Percentiles rank a stretch among this genome's conserved stretches.
Evolutionary conservation across 495 filamentous ascomycete species (phyloP).

Genomic region (Neurospora intermedia): DNA sequence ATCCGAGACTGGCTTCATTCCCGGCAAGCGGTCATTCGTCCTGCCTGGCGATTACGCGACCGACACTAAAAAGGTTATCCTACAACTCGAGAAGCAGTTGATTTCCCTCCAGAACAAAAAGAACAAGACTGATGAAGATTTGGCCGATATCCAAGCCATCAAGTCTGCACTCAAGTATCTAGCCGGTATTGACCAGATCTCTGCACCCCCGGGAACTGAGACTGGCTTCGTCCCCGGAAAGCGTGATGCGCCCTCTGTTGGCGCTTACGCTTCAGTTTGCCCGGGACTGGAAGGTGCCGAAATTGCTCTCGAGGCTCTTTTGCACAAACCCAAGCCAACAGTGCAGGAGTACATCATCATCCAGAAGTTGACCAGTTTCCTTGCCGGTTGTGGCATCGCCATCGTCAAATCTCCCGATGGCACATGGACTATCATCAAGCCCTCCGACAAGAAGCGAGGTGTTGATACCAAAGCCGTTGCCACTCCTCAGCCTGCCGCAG

Average conservation of each 20-base stretch:
- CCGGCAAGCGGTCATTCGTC: conserved; percentile 13
- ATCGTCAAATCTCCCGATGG: conserved; percentile 27
- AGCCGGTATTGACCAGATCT: conserved; percentile 5
- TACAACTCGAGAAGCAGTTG: conserved; percentile 7
- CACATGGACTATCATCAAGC: conserved; percentile 26
- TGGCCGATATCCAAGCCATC: conserved; percentile 4
- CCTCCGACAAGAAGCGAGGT: conserved; percentile 14
- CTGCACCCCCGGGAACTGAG: conserved; percentile 5
- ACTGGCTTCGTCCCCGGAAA: conserved; percentile 5
- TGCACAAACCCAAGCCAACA: conserved; percentile 14
- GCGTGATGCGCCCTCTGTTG: conserved; percentile 1
- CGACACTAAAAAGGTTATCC: conserved; percentile 4
- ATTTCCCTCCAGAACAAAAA: conserved; percentile 10
- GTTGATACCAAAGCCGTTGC: neutral
- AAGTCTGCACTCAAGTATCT: neutral
- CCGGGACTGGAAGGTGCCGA: conserved; percentile 13
- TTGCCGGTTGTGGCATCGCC: conserved; percentile 26
- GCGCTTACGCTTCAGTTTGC: conserved; percentile 9
- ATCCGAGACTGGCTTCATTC: conserved; percentile 14
- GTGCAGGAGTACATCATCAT: conserved; percentile 18
- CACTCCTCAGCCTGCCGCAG: neutral
- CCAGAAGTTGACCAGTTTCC: conserved; percentile 21
- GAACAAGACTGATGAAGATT: conserved; percentile 10
- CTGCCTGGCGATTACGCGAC: conserved; percentile 1
- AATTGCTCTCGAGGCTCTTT: conserved; percentile 10